Evolutionary conservation across 2,329 filamentous ascomycete species (phyloP).

Genomic region (Fusarium udum): DNA sequence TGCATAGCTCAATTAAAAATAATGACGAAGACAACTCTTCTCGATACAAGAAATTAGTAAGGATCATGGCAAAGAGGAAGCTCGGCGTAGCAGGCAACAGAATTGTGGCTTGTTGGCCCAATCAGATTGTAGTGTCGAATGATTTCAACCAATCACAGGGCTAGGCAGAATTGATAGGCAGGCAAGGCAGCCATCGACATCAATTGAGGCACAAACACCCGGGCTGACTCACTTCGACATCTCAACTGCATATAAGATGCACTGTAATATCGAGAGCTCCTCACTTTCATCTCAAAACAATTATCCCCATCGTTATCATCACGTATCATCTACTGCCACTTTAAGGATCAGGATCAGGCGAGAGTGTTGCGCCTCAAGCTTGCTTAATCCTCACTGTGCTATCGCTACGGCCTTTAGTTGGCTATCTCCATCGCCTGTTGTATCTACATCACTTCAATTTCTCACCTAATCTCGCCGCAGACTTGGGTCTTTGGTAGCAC

Average conservation of each 20-base stretch:
- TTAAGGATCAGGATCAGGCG: neutral
- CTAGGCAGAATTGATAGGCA: conserved; percentile 10
- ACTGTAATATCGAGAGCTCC: neutral
- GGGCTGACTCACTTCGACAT: neutral
- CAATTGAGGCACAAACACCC: neutral
- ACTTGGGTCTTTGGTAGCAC: neutral
- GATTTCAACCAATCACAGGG: neutral
- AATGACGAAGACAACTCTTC: too few relatives aligned
- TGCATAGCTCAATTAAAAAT: rapidly evolving
- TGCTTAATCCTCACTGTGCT: too few relatives aligned
- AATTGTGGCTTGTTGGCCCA: neutral
- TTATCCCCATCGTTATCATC: neutral
- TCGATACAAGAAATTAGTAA: too few relatives aligned
- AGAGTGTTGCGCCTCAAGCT: neutral
- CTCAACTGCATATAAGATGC: neutral
- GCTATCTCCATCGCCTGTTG: neutral
- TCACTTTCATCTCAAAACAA: neutral
- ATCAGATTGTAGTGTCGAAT: neutral
- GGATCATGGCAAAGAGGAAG: too few relatives aligned
- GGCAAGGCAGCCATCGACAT: conserved; percentile 7
- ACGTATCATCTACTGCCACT: neutral
- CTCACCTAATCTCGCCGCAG: neutral
- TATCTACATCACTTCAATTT: neutral
- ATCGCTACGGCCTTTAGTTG: rapidly evolving
- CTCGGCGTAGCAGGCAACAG: conserved; percentile 23